A percentile compares a stretch with the other conserved stretches of the same genome.
These are phyloP conservation scores for Euphorbia celastroides DNA, from an alignment of 441 rosid genomes.

Conservation along the genomic window DNA sequence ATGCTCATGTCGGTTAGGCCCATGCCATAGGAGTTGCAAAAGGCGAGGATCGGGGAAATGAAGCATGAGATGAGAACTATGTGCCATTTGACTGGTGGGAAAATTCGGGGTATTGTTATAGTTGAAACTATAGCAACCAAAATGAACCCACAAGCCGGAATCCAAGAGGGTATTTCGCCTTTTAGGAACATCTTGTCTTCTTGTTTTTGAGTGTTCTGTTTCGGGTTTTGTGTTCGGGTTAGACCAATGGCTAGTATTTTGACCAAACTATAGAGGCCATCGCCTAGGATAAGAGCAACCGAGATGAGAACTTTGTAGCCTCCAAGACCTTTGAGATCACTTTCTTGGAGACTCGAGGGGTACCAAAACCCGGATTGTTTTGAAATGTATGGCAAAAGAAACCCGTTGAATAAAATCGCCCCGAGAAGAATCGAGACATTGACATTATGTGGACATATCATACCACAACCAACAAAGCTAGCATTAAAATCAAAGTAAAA, in stretches of 20 bases:
- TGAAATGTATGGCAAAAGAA: slow-evolving; percentile 76
- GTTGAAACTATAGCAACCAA: slow-evolving; percentile 75
- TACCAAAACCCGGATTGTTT: slow-evolving; percentile 78
- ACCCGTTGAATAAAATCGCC: slow-evolving; percentile 80
- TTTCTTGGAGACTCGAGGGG: slow-evolving; percentile 59
- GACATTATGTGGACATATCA: slow-evolving; percentile 86
- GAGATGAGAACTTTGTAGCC: slow-evolving; percentile 91
- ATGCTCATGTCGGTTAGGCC: slow-evolving; percentile 86
- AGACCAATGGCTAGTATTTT: slow-evolving; percentile 61
- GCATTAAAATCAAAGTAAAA: slow-evolving; percentile 42
- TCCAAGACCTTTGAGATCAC: slow-evolving; percentile 83
- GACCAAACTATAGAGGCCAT: slow-evolving; percentile 80
- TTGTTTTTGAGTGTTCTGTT: slow-evolving; percentile 46
- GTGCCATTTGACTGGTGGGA: slow-evolving; percentile 83
- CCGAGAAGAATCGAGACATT: slow-evolving; percentile 87
- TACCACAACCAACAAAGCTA: slow-evolving; percentile 88
- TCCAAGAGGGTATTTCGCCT: slow-evolving; percentile 67
- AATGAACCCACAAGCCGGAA: slow-evolving; percentile 69
- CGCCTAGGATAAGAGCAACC: slow-evolving; percentile 77
- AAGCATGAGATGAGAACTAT: slow-evolving; percentile 63
- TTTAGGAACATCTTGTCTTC: slow-evolving; percentile 71
- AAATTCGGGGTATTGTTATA: slow-evolving; percentile 53
- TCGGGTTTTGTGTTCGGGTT: slow-evolving; percentile 50
- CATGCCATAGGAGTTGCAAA: slow-evolving; percentile 87
- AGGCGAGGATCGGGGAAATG: slow-evolving; percentile 81